Evolutionary conservation across 495 filamentous ascomycete genomes (phyloP).

Genomic region (Diplogelasinospora grovesii): DNA sequence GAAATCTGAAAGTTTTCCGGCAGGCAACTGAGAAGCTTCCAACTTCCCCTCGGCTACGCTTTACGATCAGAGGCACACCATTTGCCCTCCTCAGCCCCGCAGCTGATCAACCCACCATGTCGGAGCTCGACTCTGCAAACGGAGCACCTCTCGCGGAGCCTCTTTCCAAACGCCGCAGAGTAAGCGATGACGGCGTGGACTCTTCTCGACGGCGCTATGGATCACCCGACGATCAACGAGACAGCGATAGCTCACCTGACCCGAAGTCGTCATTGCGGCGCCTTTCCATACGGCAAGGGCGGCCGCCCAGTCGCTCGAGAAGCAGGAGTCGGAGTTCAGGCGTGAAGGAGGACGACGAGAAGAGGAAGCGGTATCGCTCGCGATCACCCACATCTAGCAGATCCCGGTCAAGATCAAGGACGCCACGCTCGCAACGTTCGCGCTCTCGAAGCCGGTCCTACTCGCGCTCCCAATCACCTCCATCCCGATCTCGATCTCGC

Average conservation of each 20-base stretch:
- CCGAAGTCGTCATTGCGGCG: constrained; percentile 11
- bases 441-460: constrained; percentile 38
- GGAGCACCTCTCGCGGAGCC: constrained; percentile 25
- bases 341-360: constrained; percentile 16
- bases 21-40: neutral
- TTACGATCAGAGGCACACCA: no score
- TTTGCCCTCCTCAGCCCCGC: neutral
- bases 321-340: constrained; percentile 18
- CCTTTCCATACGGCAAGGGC: constrained; percentile 36
- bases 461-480: constrained; percentile 32
- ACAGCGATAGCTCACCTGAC: constrained; percentile 2
- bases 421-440: constrained; percentile 19
- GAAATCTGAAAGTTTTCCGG: constrained; percentile 3
- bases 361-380: constrained; percentile 27
- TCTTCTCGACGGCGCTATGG: constrained; percentile 30
- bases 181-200: constrained; percentile 38
- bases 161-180: constrained; percentile 51
- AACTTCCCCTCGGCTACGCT: neutral
- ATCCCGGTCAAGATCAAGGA: constrained; percentile 24
- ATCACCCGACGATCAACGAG: constrained; percentile 17
- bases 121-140: constrained; percentile 23
- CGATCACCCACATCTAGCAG: constrained; percentile 15
- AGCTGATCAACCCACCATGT: constrained; percentile 23
- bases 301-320: constrained; percentile 24
- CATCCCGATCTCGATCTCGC: constrained; percentile 21